phyloP scores from a whole-genome alignment of 441 rosid species.

The Brassica hybrid region DNA sequence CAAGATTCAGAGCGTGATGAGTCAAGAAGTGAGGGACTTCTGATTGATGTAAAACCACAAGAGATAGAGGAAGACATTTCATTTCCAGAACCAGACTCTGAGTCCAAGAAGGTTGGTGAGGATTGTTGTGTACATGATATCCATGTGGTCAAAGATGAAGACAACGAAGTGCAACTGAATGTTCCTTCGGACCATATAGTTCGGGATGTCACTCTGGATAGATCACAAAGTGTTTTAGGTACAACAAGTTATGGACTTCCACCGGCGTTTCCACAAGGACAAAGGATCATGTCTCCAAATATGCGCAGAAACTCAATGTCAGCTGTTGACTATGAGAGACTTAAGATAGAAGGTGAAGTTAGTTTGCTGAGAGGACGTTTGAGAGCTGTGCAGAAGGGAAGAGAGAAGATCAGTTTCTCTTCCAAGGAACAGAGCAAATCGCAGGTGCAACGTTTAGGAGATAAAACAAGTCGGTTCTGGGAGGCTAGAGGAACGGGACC shows the following conservation, averaged over 20 bases:
- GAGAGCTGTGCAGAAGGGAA: slow-evolving; percentile 23
- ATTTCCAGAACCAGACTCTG: slow-evolving; percentile 15
- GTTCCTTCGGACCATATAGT: slow-evolving; percentile 16
- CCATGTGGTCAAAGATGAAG: slow-evolving; percentile 43
- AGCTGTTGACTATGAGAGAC: slow-evolving; percentile 69
- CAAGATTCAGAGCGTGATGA: slow-evolving; percentile 3
- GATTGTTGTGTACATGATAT: slow-evolving; percentile 50
- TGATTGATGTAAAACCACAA: slow-evolving; percentile 14
- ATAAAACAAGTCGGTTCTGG: slow-evolving; percentile 31
- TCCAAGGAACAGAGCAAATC: slow-evolving; percentile 28
- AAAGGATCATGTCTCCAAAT: slow-evolving; percentile 42
- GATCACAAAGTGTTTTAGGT: slow-evolving; percentile 59
- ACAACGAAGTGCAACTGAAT: slow-evolving; percentile 30
- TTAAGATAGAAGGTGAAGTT: slow-evolving; percentile 75
- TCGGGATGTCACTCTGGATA: slow-evolving; percentile 29
- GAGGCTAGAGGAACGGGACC: slow-evolving; percentile 11
- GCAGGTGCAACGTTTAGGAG: slow-evolving; percentile 13
- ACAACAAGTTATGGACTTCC: slow-evolving; percentile 45
- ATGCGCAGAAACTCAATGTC: slow-evolving; percentile 80
- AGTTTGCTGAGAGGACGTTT: slow-evolving; percentile 33
- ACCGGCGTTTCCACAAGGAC: slow-evolving; percentile 39
- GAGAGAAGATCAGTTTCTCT: slow-evolving; percentile 48
- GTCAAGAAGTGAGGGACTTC: too few relatives aligned
- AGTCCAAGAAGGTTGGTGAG: slow-evolving; percentile 27
- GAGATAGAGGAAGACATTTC: neutral